phyloP scores from a whole-genome alignment of 2,329 filamentous ascomycete species.

The Paraphaeosphaeria sporulosa region DNA sequence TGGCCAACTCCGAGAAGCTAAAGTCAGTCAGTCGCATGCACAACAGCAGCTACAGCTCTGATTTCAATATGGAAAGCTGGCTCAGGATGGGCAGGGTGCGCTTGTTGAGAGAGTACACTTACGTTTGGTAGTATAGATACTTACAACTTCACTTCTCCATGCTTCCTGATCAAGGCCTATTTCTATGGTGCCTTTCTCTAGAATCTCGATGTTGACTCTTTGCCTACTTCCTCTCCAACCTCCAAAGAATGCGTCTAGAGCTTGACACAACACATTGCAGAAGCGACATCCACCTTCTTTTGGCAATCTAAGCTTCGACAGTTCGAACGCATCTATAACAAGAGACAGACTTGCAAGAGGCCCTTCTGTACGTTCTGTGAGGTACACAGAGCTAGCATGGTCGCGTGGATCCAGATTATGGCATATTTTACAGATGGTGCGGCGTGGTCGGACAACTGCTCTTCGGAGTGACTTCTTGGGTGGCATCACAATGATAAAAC shows the following conservation, averaged over 20 bases:
- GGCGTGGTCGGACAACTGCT: constrained; percentile 24
- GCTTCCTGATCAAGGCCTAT: constrained; percentile 32
- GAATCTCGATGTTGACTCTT: constrained; percentile 33
- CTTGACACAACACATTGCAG: constrained; percentile 35
- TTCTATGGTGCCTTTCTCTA: constrained; percentile 38
- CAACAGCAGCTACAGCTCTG: background rate
- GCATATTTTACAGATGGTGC: constrained; percentile 38
- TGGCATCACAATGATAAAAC: constrained; percentile 26
- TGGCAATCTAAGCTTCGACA: constrained; percentile 25
- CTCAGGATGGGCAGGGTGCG: background rate
- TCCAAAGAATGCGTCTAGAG: constrained; percentile 38
- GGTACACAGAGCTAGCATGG: constrained; percentile 33
- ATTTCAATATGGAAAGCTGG: background rate
- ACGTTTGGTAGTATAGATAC: constrained; percentile 42
- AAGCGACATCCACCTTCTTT: constrained; percentile 36
- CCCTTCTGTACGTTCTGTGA: constrained; percentile 27
- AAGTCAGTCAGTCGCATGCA: constrained; percentile 15
- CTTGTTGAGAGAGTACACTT: constrained; percentile 13
- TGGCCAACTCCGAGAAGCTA: constrained; percentile 41
- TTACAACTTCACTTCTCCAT: constrained; percentile 32
- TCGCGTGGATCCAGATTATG: constrained; percentile 40
- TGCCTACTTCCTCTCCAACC: constrained; percentile 33
- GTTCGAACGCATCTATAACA: constrained; percentile 34
- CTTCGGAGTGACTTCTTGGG: constrained; percentile 32
- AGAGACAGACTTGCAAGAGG: constrained; percentile 30